Evolutionary conservation across 1,284 basidiomycete species (phyloP), one percentile per base, ranked within the genome.

Genomic region (Rhodotorula sp.): DNA sequence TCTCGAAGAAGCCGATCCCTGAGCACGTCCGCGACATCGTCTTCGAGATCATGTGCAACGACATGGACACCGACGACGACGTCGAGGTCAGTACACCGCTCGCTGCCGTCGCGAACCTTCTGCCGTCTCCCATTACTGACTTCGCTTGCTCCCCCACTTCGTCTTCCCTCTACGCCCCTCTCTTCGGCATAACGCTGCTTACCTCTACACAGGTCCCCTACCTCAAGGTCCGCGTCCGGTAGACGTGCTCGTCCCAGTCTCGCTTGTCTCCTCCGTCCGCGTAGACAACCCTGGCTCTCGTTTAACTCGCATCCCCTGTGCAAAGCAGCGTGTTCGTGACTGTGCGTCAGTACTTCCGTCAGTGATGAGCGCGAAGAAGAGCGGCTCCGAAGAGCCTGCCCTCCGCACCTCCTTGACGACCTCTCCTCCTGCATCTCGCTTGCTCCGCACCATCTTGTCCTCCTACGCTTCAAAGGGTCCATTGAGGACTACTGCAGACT

Each of bases 11-110:
- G 82, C 86, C 91, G 3, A 86, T 97, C 70, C 88, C 88, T 22
- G 84, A 89, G 6, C 76, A 77, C 53, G 73, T 73, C 34, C 75
- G 76, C 56, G 68, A 75, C 44, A 64, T 79, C 62, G 64, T 72
- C 18, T 71, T 95, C 24, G 96, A 99, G 82, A 88, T 97, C 65
- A 96, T 99, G 92, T 89, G 89, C 47, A 87, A 87, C 70, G 93
- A 97, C 78, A 61, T 61, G 48, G 90, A 91, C 78, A 86, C 90
- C 40, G 92, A 87, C 64, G 95, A 98, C 81, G 81, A 82, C 59
- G 81, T 82, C 46, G 81, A 82, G 76, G 81, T 81, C 67, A 48
- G 75, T 62, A 20, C 24, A 8, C 20, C 16, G 13, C 4, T 28
- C 20, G n/a, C 48, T 9, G 22, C 34, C 3, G 22, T 31, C n/a